Evolutionary conservation across 441 rosid genomes (phyloP).

Genomic region (Raphanus hybrid): DNA sequence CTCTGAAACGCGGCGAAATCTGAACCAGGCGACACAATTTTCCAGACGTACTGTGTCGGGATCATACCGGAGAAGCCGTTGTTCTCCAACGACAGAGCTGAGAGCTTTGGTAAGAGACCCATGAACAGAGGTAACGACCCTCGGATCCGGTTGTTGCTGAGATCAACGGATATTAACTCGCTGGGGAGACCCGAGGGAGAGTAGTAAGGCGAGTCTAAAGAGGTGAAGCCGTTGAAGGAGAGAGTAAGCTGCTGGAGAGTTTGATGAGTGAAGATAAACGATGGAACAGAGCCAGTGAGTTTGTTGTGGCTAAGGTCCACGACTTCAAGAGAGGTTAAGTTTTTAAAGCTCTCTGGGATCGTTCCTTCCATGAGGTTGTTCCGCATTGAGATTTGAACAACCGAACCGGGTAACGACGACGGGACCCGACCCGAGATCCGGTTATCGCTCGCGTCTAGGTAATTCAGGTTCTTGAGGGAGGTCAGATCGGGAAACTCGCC

Average conservation of each 20-base stretch:
- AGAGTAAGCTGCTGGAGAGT: conserved; percentile 83
- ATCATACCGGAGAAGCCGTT: conserved; percentile 77
- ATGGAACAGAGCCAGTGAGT: conserved; percentile 54
- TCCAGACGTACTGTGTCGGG: conserved; percentile 73
- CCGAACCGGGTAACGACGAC: conserved; percentile 45
- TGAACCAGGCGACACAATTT: conserved; percentile 50
- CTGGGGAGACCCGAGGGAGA: conserved; percentile 41
- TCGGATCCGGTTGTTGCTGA: conserved; percentile 70
- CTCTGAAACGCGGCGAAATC: conserved; percentile 60
- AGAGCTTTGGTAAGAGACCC: conserved; percentile 68
- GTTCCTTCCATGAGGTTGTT: conserved; percentile 61
- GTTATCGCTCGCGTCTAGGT: conserved; percentile 71
- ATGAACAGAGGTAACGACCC: conserved; percentile 71
- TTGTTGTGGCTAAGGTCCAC: conserved; percentile 72
- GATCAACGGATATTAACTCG: conserved; percentile 66
- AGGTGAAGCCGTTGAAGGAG: conserved; percentile 61
- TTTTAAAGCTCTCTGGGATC: conserved; percentile 47
- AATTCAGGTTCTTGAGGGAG: conserved; percentile 54
- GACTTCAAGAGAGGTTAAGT: conserved; percentile 55
- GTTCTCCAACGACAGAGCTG: conserved; percentile 76
- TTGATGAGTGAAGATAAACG: conserved; percentile 60
- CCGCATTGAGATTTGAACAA: conserved; percentile 68
- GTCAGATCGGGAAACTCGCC: conserved; percentile 63
- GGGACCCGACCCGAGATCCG: conserved; percentile 58
- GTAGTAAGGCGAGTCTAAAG: conserved; percentile 51